Conservation (phyloP, 169 alveolate genomes). For the Eimeria acervulina region DNA sequence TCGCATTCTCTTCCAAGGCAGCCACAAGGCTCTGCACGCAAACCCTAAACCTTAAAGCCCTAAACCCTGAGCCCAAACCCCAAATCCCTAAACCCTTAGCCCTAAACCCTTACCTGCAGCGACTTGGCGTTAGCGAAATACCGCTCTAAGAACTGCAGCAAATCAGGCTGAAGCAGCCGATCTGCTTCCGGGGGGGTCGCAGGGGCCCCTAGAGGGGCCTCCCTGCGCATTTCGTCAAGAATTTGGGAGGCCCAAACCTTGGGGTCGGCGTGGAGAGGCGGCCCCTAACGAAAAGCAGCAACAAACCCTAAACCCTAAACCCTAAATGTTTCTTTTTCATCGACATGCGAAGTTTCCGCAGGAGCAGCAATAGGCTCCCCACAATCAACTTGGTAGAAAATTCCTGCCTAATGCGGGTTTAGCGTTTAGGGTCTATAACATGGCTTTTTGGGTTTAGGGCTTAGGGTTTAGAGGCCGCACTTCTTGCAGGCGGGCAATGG, state of each 20-base stretch:
- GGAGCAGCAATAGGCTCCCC: not conserved
- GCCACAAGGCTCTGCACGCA: conserved; percentile 30
- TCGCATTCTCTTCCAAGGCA: not conserved
- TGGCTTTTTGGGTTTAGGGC: not conserved
- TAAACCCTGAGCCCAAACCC: not conserved
- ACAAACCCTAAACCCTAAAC: not conserved
- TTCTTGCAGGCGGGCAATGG: not conserved
- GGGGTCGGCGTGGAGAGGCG: conserved; percentile 23
- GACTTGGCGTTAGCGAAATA: conserved; percentile 5
- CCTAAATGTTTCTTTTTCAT: not conserved
- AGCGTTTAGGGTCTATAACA: not conserved
- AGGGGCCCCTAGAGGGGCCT: not conserved
- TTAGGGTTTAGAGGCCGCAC: not conserved
- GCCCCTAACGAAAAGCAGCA: not conserved
- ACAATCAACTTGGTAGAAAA: not conserved
- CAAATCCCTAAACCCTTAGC: not conserved
- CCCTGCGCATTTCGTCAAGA: not conserved
- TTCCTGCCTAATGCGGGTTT: not conserved
- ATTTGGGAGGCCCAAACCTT: conserved; percentile 10
- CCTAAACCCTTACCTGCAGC: not conserved
- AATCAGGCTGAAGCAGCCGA: not conserved
- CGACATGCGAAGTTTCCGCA: not conserved
- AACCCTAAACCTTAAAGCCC: not conserved
- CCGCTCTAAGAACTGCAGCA: conserved; percentile 2
- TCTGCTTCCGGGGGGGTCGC: not conserved